These are phyloP conservation scores for Hydrangea macrophylla DNA, from an alignment of 148 eudicot species.

Conservation along the genomic window DNA sequence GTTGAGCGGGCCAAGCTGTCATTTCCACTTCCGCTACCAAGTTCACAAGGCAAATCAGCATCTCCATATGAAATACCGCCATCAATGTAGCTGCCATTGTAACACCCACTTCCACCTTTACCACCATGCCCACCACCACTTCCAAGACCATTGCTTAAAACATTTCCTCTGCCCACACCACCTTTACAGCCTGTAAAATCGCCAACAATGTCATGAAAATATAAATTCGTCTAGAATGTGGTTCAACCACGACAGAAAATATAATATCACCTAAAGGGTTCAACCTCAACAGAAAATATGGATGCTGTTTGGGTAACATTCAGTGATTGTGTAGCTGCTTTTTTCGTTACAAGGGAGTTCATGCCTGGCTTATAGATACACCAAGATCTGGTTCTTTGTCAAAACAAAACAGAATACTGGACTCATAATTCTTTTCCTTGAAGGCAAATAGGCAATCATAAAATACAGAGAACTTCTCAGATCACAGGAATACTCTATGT, in stretches of 20 bases:
- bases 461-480: neutral
- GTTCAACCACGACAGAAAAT: too few relatives aligned
- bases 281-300: too few relatives aligned
- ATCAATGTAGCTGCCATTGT: constrained; percentile 55
- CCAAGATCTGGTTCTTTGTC: too few relatives aligned
- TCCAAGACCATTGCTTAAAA: constrained; percentile 66
- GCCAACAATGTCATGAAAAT: neutral
- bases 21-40: constrained; percentile 98
- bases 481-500: neutral
- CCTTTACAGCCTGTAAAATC: constrained; percentile 75
- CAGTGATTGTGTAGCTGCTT: too few relatives aligned
- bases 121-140: constrained; percentile 99
- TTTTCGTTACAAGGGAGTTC: too few relatives aligned
- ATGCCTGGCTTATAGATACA: too few relatives aligned
- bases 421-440: neutral
- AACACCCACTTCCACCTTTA: constrained; percentile 76
- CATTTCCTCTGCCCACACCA: constrained; percentile 71
- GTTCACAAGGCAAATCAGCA: constrained; percentile 82
- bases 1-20: constrained; percentile 55
- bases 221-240: neutral
- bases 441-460: constrained; percentile 4
- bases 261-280: too few relatives aligned
- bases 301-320: too few relatives aligned
- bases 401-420: neutral
- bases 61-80: constrained; percentile 88